Evolutionary conservation across 257 asterid species (phyloP).

Genomic region (Fraxinus anomala): DNA sequence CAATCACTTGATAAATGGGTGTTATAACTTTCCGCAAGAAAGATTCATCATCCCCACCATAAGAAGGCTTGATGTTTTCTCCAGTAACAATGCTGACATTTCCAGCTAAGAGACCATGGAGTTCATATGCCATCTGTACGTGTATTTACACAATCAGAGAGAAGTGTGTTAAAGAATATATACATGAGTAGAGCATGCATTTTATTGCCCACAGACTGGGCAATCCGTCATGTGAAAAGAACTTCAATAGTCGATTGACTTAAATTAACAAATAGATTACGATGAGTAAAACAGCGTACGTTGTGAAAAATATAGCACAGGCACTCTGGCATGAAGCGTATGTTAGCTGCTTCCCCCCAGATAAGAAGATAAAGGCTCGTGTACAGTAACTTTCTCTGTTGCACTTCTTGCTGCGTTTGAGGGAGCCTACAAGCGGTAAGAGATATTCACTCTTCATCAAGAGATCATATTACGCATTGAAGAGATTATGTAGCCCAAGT

Average conservation of each 20-base stretch:
- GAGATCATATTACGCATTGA: too few species aligned
- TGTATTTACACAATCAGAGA: background rate
- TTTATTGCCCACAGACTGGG: too few species aligned
- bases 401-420: slow-evolving; percentile 58
- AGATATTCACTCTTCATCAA: background rate
- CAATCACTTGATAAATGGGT: slow-evolving; percentile 89
- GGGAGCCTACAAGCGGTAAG: slow-evolving; percentile 47
- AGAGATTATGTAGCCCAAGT: too few species aligned
- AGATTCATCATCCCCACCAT: slow-evolving; percentile 93
- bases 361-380: slow-evolving; percentile 67
- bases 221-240: too few species aligned
- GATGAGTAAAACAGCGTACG: slow-evolving; percentile 41
- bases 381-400: slow-evolving; percentile 54
- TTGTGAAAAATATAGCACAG: slow-evolving; percentile 62
- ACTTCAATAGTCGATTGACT: too few species aligned
- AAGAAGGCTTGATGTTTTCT: slow-evolving; percentile 96
- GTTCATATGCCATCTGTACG: slow-evolving; percentile 97
- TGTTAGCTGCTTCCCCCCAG: slow-evolving; percentile 70
- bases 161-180: too few species aligned
- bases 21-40: slow-evolving; percentile 85
- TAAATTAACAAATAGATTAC: background rate
- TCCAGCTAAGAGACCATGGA: slow-evolving; percentile 98
- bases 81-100: slow-evolving; percentile 99
- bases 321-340: slow-evolving; percentile 71
- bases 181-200: too few species aligned